These are phyloP conservation scores for Saksenaea oblongispora DNA, from an alignment of 371 early-diverging fungal genomes.

Conservation along the genomic window DNA sequence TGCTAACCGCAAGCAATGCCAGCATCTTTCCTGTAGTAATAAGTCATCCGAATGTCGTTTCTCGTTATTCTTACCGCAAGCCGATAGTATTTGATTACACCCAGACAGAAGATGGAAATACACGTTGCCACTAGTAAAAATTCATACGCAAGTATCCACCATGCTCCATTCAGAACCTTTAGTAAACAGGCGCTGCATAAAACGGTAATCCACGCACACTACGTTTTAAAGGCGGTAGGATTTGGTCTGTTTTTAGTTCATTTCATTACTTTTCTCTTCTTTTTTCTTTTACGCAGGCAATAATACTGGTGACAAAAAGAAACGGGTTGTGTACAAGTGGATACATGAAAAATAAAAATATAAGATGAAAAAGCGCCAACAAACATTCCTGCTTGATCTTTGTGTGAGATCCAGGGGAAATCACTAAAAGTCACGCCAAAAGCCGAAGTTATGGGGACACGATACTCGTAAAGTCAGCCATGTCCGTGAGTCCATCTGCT, in stretches of 20 bases:
- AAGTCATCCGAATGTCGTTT: not conserved
- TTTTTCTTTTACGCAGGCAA: constrained; percentile 29
- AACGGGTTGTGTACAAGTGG: constrained; percentile 30
- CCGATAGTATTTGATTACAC: constrained; percentile 29
- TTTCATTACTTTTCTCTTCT: not conserved
- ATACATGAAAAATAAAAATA: constrained; percentile 14
- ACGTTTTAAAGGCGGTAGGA: not conserved
- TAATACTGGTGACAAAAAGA: constrained; percentile 23
- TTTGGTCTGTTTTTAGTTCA: no score
- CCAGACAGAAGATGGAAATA: constrained; percentile 23
- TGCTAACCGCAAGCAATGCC: constrained; percentile 40
- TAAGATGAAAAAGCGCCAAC: constrained; percentile 8
- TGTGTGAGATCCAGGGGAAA: not conserved
- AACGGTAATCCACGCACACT: constrained; percentile 38
- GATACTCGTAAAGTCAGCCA: not conserved
- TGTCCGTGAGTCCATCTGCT: constrained; percentile 5
- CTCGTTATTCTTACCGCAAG: constrained; percentile 26
- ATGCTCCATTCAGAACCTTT: constrained; percentile 40
- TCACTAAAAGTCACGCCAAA: constrained; percentile 10
- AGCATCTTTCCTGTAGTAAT: constrained; percentile 26
- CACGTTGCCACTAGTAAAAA: constrained; percentile 23
- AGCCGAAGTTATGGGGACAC: not conserved
- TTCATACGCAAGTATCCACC: constrained; percentile 51
- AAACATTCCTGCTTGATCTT: constrained; percentile 6
- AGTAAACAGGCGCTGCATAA: constrained; percentile 40